phyloP scores from a whole-genome alignment of 1,139 yeast genomes.

The Magnusiomyces magnusii region DNA sequence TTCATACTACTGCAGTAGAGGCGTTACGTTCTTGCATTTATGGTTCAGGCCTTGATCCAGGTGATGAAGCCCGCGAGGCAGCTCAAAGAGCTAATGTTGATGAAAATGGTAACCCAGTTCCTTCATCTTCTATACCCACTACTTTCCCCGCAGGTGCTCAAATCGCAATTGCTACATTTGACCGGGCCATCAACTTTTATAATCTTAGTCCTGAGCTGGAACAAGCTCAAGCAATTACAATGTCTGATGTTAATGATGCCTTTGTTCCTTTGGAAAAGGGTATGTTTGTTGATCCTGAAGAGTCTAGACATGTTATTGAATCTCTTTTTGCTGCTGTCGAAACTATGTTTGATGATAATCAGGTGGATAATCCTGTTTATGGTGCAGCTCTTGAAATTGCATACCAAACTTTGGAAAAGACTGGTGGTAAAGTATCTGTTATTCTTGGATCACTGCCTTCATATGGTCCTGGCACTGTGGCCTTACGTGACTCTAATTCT shows the following conservation, averaged over 20 bases:
- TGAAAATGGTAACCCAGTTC: constrained; percentile 15
- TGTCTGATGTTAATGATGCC: constrained; percentile 70
- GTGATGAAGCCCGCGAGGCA: constrained; percentile 18
- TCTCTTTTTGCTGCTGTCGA: constrained; percentile 61
- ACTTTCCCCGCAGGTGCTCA: constrained; percentile 40
- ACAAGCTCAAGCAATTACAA: constrained; percentile 56
- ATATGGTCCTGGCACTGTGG: constrained; percentile 77
- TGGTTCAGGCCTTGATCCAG: constrained; percentile 21
- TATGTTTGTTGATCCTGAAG: constrained; percentile 69
- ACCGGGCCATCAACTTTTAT: constrained; percentile 65
- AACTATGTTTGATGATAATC: constrained; percentile 38
- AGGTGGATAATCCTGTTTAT: constrained; percentile 61
- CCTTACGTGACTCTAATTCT: constrained; percentile 38
- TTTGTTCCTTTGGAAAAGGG: constrained; percentile 78
- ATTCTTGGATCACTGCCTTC: constrained; percentile 66
- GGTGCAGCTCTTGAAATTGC: constrained; percentile 77
- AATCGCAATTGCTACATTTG: constrained; percentile 70
- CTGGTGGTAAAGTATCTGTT: constrained; percentile 77
- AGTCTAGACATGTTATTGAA: constrained; percentile 55
- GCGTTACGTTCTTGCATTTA: constrained; percentile 59
- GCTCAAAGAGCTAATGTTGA: constrained; percentile 9
- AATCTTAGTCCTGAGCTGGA: constrained; percentile 52
- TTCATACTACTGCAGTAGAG: constrained; percentile 62
- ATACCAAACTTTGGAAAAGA: constrained; percentile 52
- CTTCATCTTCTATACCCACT: constrained; percentile 19